Evolutionary conservation across 148 eudicot species (phyloP), one percentile per base, ranked within the genome.

Genomic region (Limonium bicolor): DNA sequence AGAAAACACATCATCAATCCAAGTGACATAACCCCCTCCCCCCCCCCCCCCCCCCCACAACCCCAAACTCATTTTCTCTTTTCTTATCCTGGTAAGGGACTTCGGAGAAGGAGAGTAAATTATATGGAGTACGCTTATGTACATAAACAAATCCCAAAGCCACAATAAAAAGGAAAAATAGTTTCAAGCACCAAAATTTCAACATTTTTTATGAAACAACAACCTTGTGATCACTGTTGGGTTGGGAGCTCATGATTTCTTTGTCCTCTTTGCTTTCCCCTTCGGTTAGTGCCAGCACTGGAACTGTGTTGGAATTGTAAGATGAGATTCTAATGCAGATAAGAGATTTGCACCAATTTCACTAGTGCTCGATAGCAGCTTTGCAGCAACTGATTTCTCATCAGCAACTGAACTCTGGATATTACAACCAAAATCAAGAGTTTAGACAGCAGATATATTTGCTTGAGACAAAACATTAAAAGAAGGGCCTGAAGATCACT

Each of bases 281-380:
- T 48, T 65, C 66, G 45, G 70, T 38, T 49, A 65, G 32, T 48
- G 60, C 70, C 46, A 66, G 59, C 39, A 63, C 64, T 17, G 70
- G 46, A 36, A 72, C 54, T 38, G 69, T 54, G 48, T 52, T 55
- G 69, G 64, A 54, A 14, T 55, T 37, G 58, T 53, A 41, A 86
- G 53, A 53, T 72, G 77, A 18, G 66, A 51, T 66, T 83, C 96
- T 55, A 88, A 53, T 16, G 78, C 72, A 56, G 83, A 69, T 51
- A 83, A 71, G 37, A 88, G 73, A 65, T 61, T 67, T 23, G 52
- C 44, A 39, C 90, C 90, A 42, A 88, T 63, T 38, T 83, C 92
- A 59, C 61, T 60, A 60, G 81, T 54, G 55, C 61, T 61, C 25
- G 77, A 69, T 48, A 83, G 56, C 60, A 83, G 51, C 42, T 65